These are phyloP conservation scores for Saccharomycopsis crataegensis DNA, from an alignment of 1,139 yeast species.

Conservation along the genomic window DNA sequence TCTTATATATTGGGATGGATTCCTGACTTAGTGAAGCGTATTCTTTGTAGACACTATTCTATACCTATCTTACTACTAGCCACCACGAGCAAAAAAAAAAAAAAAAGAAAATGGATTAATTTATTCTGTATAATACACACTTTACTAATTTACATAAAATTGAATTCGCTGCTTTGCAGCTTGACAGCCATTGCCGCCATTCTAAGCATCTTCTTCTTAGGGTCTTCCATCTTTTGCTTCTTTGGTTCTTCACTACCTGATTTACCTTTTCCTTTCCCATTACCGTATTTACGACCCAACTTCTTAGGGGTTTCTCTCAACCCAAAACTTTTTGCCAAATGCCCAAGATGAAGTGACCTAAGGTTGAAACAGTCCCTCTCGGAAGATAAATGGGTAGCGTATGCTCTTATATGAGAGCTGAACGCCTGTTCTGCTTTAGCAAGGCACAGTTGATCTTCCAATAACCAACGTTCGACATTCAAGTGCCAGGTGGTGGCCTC, in stretches of 20 bases:
- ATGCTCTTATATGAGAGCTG: conserved; percentile 86
- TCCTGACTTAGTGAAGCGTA: not conserved
- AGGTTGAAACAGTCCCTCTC: conserved; percentile 79
- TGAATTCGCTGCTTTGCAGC: conserved; percentile 64
- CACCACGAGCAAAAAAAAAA: not conserved
- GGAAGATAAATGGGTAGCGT: conserved; percentile 84
- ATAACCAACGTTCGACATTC: conserved; percentile 78
- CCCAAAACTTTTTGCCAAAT: conserved; percentile 90
- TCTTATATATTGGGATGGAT: not conserved
- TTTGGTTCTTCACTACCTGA: conserved; percentile 25
- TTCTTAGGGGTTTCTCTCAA: conserved; percentile 89
- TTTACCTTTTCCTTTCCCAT: conserved; percentile 24
- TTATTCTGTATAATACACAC: not conserved
- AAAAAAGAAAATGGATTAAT: not conserved
- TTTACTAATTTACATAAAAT: conserved; percentile 34
- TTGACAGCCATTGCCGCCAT: conserved; percentile 68
- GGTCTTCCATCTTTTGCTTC: conserved; percentile 19
- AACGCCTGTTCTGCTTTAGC: conserved; percentile 70
- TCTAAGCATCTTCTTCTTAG: conserved; percentile 62
- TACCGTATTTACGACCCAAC: conserved; percentile 40
- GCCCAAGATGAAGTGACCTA: conserved; percentile 82
- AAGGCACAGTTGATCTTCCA: conserved; percentile 57
- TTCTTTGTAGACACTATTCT: not conserved
- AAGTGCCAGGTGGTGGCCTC: conserved; percentile 97
- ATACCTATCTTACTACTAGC: not conserved